Evolutionary conservation across 202 grass and related monocot species (phyloP).

Genomic region (Tripidium arundinaceum): DNA sequence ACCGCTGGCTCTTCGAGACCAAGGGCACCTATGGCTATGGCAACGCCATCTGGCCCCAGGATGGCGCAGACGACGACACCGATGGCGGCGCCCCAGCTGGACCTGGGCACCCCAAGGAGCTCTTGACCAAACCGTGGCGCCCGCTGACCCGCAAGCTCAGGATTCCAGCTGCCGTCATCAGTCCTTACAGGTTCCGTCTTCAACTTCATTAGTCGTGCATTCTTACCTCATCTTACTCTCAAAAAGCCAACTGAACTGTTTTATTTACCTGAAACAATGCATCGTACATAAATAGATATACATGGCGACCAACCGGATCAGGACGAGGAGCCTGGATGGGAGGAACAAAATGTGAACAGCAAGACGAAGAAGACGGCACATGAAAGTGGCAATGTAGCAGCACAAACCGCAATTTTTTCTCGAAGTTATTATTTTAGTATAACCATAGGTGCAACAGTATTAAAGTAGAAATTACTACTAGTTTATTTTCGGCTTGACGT

Average conservation of each 20-base stretch:
- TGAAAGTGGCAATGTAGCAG: neutral
- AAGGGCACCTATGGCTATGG: conserved; percentile 98
- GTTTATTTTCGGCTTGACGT: neutral
- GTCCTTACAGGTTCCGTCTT: conserved; percentile 69
- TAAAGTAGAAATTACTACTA: neutral
- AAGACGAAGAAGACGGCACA: neutral
- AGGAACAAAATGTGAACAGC: neutral
- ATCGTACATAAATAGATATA: neutral
- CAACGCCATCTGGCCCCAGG: conserved; percentile 91
- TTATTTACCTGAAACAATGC: neutral
- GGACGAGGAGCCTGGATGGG: conserved; percentile 65
- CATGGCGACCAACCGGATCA: conserved; percentile 61
- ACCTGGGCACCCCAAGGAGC: conserved; percentile 65
- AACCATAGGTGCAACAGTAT: neutral
- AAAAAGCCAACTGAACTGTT: neutral
- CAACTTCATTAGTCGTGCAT: neutral
- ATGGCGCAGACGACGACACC: conserved; percentile 43
- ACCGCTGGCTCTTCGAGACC: conserved; percentile 97
- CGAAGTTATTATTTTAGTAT: neutral
- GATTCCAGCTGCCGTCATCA: conserved; percentile 82
- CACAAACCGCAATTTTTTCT: neutral
- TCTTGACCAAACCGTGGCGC: conserved; percentile 82
- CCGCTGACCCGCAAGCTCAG: conserved; percentile 90
- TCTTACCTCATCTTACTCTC: neutral
- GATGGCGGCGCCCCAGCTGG: conserved; percentile 23